phyloP scores from a whole-genome alignment of 768 basidiomycete species.

The Russula emetica region DNA sequence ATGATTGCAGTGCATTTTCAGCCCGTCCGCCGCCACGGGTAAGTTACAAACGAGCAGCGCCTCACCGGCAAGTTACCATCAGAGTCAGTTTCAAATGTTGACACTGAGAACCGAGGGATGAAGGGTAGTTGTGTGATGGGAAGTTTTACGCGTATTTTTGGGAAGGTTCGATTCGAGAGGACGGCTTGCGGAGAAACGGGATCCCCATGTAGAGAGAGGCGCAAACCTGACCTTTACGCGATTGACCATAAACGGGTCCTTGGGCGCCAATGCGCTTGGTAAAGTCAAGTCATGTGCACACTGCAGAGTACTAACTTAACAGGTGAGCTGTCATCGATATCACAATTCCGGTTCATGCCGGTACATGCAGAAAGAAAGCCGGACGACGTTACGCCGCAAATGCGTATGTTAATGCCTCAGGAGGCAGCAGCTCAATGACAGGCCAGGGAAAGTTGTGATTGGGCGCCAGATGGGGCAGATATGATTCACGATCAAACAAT shows the following conservation, averaged over 20 bases:
- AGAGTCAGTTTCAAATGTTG: not conserved
- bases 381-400: not conserved
- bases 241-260: not conserved
- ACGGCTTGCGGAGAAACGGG: not conserved
- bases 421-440: not conserved
- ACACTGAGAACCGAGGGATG: not conserved
- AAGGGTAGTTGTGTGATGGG: not conserved
- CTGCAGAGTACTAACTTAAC: too few species aligned
- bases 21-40: not conserved
- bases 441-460: too few species aligned
- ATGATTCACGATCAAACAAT: conserved; percentile 3
- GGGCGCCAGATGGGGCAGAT: not conserved
- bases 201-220: not conserved
- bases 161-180: not conserved
- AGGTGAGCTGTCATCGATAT: not conserved
- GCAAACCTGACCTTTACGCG: not conserved
- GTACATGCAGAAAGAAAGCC: not conserved
- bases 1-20: not conserved
- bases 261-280: not conserved
- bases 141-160: not conserved
- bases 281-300: not conserved
- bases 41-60: not conserved
- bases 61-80: not conserved
- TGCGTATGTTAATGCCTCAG: not conserved
- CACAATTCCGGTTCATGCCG: not conserved